Evolutionary conservation across 306 rosid genomes (phyloP).

Genomic region (Bauhinia variegata): DNA sequence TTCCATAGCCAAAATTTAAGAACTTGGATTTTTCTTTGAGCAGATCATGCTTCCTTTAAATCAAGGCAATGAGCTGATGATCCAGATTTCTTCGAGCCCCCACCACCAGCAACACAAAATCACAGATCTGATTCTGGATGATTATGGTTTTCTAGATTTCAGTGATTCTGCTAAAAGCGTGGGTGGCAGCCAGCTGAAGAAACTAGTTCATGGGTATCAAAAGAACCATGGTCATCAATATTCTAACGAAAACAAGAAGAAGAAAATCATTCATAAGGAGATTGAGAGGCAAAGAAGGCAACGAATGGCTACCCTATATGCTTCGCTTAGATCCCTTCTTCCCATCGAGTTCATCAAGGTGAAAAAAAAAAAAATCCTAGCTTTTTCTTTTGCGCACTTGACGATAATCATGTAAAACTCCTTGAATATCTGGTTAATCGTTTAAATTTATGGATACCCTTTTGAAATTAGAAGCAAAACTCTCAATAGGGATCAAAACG

Average conservation of each 20-base stretch:
- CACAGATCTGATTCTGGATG: constrained; percentile 36
- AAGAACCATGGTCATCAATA: background rate
- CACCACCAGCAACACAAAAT: constrained; percentile 37
- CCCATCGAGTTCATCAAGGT: constrained; percentile 28
- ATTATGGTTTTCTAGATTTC: constrained; percentile 22
- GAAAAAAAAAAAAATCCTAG: background rate
- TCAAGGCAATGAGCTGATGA: constrained; percentile 46
- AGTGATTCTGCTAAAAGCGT: background rate
- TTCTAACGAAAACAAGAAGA: constrained; percentile 20
- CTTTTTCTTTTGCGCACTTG: background rate
- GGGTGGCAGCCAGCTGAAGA: background rate
- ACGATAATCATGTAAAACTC: background rate
- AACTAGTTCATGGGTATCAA: background rate
- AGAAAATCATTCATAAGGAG: constrained; percentile 39
- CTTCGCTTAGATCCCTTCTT: constrained; percentile 44
- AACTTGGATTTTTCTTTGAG: background rate
- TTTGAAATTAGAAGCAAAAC: constrained; percentile 2
- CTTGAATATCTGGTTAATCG: background rate
- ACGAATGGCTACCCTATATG: constrained; percentile 46
- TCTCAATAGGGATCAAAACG: too few species aligned
- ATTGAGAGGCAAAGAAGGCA: constrained; percentile 52
- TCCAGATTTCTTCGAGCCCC: constrained; percentile 39
- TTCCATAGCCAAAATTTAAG: constrained; percentile 2
- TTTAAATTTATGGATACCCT: background rate
- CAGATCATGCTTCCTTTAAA: constrained; percentile 46